Base-by-base conservation (phyloP, 331 rosid genomes). In the Pyracantha coccinea region DNA sequence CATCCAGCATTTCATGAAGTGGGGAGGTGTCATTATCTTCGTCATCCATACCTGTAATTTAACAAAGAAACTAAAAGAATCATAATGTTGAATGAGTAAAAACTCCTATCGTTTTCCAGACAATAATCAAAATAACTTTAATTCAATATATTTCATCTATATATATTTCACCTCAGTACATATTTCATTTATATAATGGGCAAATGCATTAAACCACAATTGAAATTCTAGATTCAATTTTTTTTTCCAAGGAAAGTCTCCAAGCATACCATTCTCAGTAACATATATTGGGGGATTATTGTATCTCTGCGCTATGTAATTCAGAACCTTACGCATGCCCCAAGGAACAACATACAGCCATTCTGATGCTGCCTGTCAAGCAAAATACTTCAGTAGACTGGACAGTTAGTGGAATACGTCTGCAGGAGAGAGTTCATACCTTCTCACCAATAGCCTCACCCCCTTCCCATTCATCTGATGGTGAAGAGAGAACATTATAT, bases 301-400 rank as follows among this genome's bases (percentile, higher is more conserved):
- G 88, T 94, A 94, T 75, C 77, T 88, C 72, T 86, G 84, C 68
- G 90, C 82, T 47, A 90, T 19, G 78, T 94, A 87, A 79, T 85
- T 90, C 45, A 94, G 80, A 85, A 88, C 66, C 89, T 86, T 94
- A 66, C 84, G 83, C 19, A 94, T 61, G 74, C 98, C 97, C 98
- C 98, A 94, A 52, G 98, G 98, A 91, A 94, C 97, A 75, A 90
- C 80, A 80, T 91, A 90, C 75, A 94, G 93, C 98, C 97, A 94
- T 73, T 93, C 97, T 38, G 98, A 93, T 78, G 98, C 98, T 61
- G 98, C 98, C 98, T 91, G 95, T 78, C 71, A 85, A 27, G 78
- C 53, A 70, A 47, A 75, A 67, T 62, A 35, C 3, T 64, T 81
- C 70, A 76, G 72, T 27, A 52, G 62, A 69, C 53, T 19, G 50